Conservation (phyloP, 2,329 filamentous ascomycete genomes). For the Akanthomyces dipterigenus region DNA sequence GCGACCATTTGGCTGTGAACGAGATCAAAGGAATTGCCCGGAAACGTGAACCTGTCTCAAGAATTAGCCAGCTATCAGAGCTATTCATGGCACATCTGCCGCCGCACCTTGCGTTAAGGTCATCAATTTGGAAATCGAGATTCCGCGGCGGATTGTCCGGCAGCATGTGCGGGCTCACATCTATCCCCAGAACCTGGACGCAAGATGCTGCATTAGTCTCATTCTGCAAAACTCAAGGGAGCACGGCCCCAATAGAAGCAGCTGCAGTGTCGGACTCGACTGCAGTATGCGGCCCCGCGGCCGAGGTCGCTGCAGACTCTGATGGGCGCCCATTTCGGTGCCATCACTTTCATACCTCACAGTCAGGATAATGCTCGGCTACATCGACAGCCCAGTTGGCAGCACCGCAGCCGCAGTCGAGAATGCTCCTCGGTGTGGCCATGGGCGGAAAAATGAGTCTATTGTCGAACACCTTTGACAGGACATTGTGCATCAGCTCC, state of each 20-base stretch:
- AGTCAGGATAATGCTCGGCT: conserved; percentile 55
- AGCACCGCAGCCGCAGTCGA: conserved; percentile 70
- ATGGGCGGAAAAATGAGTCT: conserved; percentile 66
- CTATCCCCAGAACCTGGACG: conserved; percentile 61
- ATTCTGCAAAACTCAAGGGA: neutral
- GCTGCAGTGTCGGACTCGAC: neutral
- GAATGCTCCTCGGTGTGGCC: conserved; percentile 46
- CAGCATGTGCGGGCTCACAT: conserved; percentile 64
- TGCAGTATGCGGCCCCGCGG: too few relatives aligned
- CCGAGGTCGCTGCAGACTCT: neutral
- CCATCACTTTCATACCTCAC: conserved; percentile 45
- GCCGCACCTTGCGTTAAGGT: conserved; percentile 57
- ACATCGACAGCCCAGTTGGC: conserved; percentile 65
- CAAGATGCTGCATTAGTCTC: neutral
- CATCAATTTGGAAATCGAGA: conserved; percentile 64
- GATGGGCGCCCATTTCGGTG: neutral
- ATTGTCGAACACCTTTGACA: conserved; percentile 58
- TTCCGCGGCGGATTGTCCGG: conserved; percentile 60
- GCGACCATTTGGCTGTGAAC: conserved; percentile 71
- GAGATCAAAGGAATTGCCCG: conserved; percentile 68
- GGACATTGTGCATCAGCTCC: conserved; percentile 54
- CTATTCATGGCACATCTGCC: neutral
- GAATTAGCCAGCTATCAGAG: neutral
- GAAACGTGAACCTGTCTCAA: conserved; percentile 54
- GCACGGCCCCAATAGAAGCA: neutral